Percentiles rank a stretch among this genome's conserved stretches.
Conservation (phyloP, 371 early-diverging fungal species). For the Phascolomyces articulosus region DNA sequence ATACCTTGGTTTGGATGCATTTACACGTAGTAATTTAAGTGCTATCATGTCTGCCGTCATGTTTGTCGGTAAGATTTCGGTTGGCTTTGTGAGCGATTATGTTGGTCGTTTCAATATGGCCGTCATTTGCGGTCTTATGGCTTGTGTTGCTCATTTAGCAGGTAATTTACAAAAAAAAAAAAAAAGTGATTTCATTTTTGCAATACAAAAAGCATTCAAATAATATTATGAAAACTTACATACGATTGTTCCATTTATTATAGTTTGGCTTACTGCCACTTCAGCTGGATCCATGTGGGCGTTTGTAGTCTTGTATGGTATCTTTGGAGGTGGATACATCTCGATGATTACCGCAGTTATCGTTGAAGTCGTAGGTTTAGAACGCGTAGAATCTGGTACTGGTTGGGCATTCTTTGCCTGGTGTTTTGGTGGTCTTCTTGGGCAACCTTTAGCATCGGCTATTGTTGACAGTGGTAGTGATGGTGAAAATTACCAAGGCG, state of each 20-base stretch:
- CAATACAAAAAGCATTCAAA: too few species aligned
- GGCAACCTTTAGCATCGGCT: constrained; percentile 53
- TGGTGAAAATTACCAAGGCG: constrained; percentile 22
- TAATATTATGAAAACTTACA: too few species aligned
- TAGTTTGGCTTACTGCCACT: constrained; percentile 44
- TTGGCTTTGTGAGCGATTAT: constrained; percentile 55
- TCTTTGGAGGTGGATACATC: constrained; percentile 64
- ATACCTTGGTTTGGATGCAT: constrained; percentile 29
- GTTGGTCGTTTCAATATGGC: constrained; percentile 63
- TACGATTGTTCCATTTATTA: too few species aligned
- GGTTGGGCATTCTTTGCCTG: constrained; percentile 54
- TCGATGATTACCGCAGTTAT: constrained; percentile 51
- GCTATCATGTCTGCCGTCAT: constrained; percentile 54
- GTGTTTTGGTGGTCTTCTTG: constrained; percentile 55
- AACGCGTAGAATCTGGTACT: constrained; percentile 52
- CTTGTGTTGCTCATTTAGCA: constrained; percentile 42
- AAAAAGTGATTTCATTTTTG: too few species aligned
- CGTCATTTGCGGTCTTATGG: constrained; percentile 44
- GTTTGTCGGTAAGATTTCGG: constrained; percentile 43
- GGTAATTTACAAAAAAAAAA: too few species aligned
- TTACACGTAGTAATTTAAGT: constrained; percentile 36
- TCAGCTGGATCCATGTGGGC: constrained; percentile 42
- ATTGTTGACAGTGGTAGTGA: constrained; percentile 28
- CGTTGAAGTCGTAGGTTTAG: constrained; percentile 54
- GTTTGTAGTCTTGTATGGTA: constrained; percentile 51